Evolutionary conservation across 108 stramenopile species (phyloP).

Genomic region (Cyclotella cryptica): DNA sequence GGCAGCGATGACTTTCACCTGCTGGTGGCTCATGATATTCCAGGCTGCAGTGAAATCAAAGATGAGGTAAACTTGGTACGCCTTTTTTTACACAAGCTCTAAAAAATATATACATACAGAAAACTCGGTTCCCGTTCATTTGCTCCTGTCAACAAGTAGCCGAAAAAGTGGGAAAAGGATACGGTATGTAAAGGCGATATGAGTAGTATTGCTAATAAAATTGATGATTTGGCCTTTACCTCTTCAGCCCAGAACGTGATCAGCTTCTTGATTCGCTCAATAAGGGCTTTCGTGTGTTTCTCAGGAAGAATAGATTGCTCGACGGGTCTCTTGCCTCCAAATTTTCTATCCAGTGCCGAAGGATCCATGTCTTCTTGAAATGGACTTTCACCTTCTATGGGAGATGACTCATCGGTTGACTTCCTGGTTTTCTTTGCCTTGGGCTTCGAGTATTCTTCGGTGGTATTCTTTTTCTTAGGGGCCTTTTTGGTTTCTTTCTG

Average conservation of each 20-base stretch:
- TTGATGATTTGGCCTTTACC: slow-evolving; percentile 46
- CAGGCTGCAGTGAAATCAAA: slow-evolving; percentile 60
- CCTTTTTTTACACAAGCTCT: neutral
- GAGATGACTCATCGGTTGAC: slow-evolving; percentile 4
- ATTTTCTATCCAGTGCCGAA: slow-evolving; percentile 9
- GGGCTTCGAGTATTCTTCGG: slow-evolving; percentile 19
- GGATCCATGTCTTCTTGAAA: neutral
- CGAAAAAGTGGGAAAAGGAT: neutral
- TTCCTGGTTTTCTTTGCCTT: slow-evolving; percentile 48
- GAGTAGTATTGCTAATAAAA: neutral
- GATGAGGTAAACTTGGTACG: neutral
- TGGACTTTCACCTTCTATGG: neutral
- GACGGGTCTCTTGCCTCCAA: slow-evolving; percentile 29
- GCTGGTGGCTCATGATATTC: slow-evolving; percentile 78
- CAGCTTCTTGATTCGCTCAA: slow-evolving; percentile 70
- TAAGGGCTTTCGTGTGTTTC: slow-evolving; percentile 61
- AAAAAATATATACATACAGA: slow-evolving; percentile 61
- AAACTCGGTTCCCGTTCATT: slow-evolving; percentile 77
- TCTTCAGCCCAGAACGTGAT: slow-evolving; percentile 81
- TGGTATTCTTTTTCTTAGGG: slow-evolving; percentile 33
- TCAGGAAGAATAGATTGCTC: slow-evolving; percentile 55
- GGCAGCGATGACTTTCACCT: slow-evolving; percentile 70
- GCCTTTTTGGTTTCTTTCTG: slow-evolving; percentile 51
- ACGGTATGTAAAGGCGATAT: neutral
- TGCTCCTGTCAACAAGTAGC: slow-evolving; percentile 57